Conservation (phyloP, 352 stramenopile species). For the Phytophthora sojae region DNA sequence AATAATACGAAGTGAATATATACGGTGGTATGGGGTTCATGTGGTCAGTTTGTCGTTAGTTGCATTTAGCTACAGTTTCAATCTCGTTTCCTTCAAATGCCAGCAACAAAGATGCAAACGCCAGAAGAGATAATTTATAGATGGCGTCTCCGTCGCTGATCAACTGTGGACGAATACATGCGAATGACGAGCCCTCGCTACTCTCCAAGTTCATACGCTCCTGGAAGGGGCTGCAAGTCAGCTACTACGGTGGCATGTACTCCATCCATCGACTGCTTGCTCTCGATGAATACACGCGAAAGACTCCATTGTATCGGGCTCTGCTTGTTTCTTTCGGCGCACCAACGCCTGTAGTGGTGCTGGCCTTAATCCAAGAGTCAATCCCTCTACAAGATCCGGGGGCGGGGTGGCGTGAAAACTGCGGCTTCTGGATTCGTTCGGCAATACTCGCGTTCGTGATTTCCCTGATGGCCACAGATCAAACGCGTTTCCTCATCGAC, state of each 20-base stretch:
- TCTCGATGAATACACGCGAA: too few relatives aligned
- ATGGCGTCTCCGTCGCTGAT: background rate
- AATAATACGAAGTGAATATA: too few relatives aligned
- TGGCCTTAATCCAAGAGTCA: conserved; percentile 2
- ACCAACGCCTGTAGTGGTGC: background rate
- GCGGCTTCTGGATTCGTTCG: conserved; percentile 8
- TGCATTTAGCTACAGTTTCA: background rate
- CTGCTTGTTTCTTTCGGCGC: background rate
- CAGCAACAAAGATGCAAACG: too few relatives aligned
- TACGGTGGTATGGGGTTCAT: too few relatives aligned
- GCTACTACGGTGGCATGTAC: too few relatives aligned
- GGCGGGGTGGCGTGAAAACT: conserved; percentile 4
- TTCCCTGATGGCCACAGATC: background rate
- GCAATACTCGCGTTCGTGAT: background rate
- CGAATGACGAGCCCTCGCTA: background rate
- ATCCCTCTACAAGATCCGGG: conserved; percentile 12
- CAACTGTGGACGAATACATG: background rate
- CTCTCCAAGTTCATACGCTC: background rate
- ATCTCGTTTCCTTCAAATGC: too few relatives aligned
- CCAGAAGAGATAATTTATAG: background rate
- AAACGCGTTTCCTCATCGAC: background rate
- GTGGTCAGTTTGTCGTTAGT: too few relatives aligned
- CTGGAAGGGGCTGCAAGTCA: background rate
- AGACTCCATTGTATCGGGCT: background rate
- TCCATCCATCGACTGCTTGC: too few relatives aligned